Percentiles rank a stretch among this genome's conserved stretches.
phyloP scores from a whole-genome alignment of 495 filamentous ascomycete genomes.

The Neurospora intermedia region DNA sequence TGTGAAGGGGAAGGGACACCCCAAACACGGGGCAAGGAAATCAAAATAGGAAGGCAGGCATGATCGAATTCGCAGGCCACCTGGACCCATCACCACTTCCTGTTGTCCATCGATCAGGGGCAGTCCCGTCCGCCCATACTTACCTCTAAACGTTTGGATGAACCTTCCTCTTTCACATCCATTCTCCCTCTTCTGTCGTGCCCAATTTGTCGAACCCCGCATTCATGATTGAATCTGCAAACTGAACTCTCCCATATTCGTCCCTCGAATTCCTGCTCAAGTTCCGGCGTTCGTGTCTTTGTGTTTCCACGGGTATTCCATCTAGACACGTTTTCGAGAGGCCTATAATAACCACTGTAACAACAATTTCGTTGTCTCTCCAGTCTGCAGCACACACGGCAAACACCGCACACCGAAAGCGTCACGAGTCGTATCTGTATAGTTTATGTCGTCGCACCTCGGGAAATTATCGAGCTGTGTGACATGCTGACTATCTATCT shows the following conservation, averaged over 20 bases:
- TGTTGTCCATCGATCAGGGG: too few relatives aligned
- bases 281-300: background rate
- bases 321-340: background rate
- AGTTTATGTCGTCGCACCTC: background rate
- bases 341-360: background rate
- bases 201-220: background rate
- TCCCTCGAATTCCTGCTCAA: background rate
- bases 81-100: too few relatives aligned
- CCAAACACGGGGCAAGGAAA: background rate
- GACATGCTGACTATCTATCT: background rate
- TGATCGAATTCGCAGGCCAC: background rate
- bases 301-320: background rate
- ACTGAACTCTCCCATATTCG: background rate
- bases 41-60: background rate
- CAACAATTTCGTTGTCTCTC: background rate
- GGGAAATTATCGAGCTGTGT: background rate
- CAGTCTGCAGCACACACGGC: background rate
- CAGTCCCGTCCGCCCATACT: too few relatives aligned
- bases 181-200: background rate
- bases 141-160: background rate
- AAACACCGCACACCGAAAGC: background rate
- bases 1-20: background rate
- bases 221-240: background rate
- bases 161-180: background rate
- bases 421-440: background rate